Base-by-base conservation (phyloP, 257 asterid genomes). In the Capsicum rhomboideum region DNA sequence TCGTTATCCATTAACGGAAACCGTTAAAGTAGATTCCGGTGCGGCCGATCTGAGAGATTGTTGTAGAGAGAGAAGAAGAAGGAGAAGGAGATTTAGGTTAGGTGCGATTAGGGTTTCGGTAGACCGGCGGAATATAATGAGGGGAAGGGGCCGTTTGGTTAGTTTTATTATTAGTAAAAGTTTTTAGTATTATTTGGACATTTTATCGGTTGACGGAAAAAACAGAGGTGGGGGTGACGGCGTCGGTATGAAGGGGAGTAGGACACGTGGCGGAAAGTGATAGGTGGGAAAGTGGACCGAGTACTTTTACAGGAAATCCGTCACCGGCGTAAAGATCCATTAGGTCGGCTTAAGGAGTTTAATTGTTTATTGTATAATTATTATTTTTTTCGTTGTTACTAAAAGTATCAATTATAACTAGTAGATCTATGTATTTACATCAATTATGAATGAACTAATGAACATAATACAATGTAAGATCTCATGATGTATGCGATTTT, bases 1-100 rank as follows among this genome's bases (percentile, higher is more conserved):
- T 94, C 96, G 84, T 93, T 93, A 46, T 94, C 98, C 97, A 94
- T 93, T 20, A 37, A 26, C 37, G 10, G 17, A 12, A 31, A 58
- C 34, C 34, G 42, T 9, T 20, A 79, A 3, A 28, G 2, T 42
- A 78, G 34, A 82, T 42, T 26, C 11, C 74, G 69, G 34, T 46
- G 56, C 78, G 46, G 46, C 82, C 82, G 85, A 85, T 83, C 88
- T 74, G 81, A 56, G 71, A 26, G 52, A 17, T 37, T 40, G 37
- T 6, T 34, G 4, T 82, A 26, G 78, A 69, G 78, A 79, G 82
- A 82, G 16, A 14, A 23, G 81, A 37, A 50, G 42, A 20, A 59
- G 85, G 74, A 82, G 31, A n/a, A 18, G 58, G 64, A 42, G 46
- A 23, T 63, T 52, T 31, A 17, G 63, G n/a, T 10, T 54, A 37